A percentile compares a stretch with the other conserved stretches of the same genome.
Conservation (phyloP, 1,284 basidiomycete species). For the Kalmanozyma brasiliensis region DNA sequence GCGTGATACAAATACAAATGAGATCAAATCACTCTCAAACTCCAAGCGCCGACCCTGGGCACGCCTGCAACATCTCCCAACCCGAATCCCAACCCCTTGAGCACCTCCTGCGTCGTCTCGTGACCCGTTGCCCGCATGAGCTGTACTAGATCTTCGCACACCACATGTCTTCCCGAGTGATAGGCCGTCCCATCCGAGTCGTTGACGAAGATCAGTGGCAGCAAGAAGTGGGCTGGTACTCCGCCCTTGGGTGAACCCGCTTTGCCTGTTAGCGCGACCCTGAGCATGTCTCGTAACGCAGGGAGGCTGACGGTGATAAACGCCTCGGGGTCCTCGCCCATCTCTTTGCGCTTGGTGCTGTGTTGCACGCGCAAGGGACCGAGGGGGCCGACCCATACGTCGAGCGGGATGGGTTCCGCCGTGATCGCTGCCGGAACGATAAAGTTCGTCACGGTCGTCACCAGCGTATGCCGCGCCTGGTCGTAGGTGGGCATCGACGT, state of each 20-base stretch:
- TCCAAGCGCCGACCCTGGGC: conserved; percentile 50
- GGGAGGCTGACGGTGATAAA: conserved; percentile 53
- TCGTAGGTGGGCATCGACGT: conserved; percentile 82
- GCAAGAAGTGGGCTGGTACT: conserved; percentile 36
- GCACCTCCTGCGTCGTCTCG: conserved; percentile 42
- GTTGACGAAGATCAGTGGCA: conserved; percentile 64
- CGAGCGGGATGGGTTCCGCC: conserved; percentile 74
- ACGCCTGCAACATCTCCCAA: conserved; percentile 42
- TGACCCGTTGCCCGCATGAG: conserved; percentile 56
- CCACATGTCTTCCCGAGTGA: conserved; percentile 57
- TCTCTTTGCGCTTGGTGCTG: conserved; percentile 8
- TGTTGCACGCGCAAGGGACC: conserved; percentile 73
- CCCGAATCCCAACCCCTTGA: conserved; percentile 54
- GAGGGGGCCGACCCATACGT: conserved; percentile 87
- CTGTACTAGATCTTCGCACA: conserved; percentile 54
- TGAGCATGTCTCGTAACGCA: conserved; percentile 39
- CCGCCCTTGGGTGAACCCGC: not conserved
- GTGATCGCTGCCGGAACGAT: conserved; percentile 67
- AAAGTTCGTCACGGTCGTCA: conserved; percentile 75
- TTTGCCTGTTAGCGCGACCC: conserved; percentile 14
- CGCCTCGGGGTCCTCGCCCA: conserved; percentile 39
- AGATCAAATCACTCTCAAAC: conserved; percentile 45
- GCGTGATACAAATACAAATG: conserved; percentile 4
- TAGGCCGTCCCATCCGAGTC: conserved; percentile 61
- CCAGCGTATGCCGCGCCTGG: conserved; percentile 77